phyloP scores from a whole-genome alignment of 805 yeast genomes.

The Myxozyma geophila region DNA sequence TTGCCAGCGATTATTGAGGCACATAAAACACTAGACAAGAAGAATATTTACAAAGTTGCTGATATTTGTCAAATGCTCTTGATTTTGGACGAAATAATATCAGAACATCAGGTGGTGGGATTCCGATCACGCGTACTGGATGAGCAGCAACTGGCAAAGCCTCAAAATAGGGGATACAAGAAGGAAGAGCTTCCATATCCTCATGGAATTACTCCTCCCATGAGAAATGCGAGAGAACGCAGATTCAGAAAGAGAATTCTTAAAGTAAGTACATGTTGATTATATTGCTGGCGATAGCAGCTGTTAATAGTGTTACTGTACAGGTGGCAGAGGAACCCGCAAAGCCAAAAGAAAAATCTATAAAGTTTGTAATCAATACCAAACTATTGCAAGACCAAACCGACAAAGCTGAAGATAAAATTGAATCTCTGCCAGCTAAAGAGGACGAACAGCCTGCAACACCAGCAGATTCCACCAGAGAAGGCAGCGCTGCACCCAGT shows the following conservation, averaged over 20 bases:
- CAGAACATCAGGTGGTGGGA: slow-evolving; percentile 50
- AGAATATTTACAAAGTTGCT: slow-evolving; percentile 82
- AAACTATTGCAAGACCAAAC: slow-evolving; percentile 13
- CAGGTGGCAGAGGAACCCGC: slow-evolving; percentile 14
- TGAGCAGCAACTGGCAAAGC: slow-evolving; percentile 38
- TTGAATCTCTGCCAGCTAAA: slow-evolving; percentile 34
- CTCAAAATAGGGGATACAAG: slow-evolving; percentile 26
- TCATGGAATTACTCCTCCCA: slow-evolving; percentile 86
- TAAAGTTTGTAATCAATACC: slow-evolving; percentile 27
- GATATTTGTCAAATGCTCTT: slow-evolving; percentile 86
- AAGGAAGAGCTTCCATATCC: slow-evolving; percentile 48
- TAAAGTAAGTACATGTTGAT: slow-evolving; percentile 57
- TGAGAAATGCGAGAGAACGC: slow-evolving; percentile 68
- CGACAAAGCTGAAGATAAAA: slow-evolving; percentile 35
- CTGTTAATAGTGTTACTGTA: background rate
- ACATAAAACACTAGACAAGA: slow-evolving; percentile 85
- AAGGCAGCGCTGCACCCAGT: slow-evolving; percentile 34
- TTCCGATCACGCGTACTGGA: slow-evolving; percentile 39
- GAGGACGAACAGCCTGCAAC: slow-evolving; percentile 28
- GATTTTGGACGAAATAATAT: slow-evolving; percentile 61
- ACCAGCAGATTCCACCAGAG: slow-evolving; percentile 31
- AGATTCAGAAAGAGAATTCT: slow-evolving; percentile 74
- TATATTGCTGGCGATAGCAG: background rate
- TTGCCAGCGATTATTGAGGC: slow-evolving; percentile 87
- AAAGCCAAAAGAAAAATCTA: slow-evolving; percentile 25